Percentiles rank a stretch among this genome's conserved stretches.
These are phyloP conservation scores for Sporodiniella umbellata DNA, from an alignment of 371 early-diverging fungal species.

Conservation along the genomic window DNA sequence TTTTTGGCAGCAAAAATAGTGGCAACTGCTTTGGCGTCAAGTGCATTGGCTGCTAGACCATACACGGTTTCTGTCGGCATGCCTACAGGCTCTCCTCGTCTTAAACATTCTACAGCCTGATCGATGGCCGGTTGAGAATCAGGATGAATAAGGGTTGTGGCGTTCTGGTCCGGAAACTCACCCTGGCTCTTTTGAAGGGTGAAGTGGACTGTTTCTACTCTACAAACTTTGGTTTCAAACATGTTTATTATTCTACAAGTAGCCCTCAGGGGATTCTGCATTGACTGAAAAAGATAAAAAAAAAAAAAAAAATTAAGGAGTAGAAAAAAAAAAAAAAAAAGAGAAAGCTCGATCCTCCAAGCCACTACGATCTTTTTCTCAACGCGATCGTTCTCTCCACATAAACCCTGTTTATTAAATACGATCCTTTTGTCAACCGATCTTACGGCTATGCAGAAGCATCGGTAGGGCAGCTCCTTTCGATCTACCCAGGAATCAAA, in stretches of 20 bases:
- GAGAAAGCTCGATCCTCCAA: not conserved
- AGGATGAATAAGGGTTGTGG: slow-evolving; percentile 16
- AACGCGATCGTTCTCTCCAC: no score
- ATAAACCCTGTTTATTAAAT: no score
- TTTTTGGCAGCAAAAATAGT: slow-evolving; percentile 93
- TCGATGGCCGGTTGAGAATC: slow-evolving; percentile 33
- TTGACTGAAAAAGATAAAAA: not conserved
- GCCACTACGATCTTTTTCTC: not conserved
- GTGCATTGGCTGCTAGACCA: slow-evolving; percentile 95
- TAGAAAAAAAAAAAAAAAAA: slow-evolving; percentile 3
- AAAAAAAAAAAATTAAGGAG: slow-evolving; percentile 1
- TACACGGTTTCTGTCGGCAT: slow-evolving; percentile 99
- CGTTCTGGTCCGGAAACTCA: slow-evolving; percentile 23
- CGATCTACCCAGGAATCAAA: no score
- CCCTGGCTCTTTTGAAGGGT: slow-evolving; percentile 5
- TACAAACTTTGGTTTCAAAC: slow-evolving; percentile 18
- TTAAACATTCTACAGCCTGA: slow-evolving; percentile 44
- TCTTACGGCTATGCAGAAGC: no score
- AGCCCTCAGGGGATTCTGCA: slow-evolving; percentile 7
- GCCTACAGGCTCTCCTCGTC: slow-evolving; percentile 69
- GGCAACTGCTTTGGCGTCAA: slow-evolving; percentile 66
- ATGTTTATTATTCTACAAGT: slow-evolving; percentile 5
- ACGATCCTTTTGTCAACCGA: no score
- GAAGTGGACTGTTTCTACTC: slow-evolving; percentile 12
- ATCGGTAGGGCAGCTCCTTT: no score